These are phyloP conservation scores for Euphrasia arctica DNA, from an alignment of 305 asterid species.

Conservation along the genomic window DNA sequence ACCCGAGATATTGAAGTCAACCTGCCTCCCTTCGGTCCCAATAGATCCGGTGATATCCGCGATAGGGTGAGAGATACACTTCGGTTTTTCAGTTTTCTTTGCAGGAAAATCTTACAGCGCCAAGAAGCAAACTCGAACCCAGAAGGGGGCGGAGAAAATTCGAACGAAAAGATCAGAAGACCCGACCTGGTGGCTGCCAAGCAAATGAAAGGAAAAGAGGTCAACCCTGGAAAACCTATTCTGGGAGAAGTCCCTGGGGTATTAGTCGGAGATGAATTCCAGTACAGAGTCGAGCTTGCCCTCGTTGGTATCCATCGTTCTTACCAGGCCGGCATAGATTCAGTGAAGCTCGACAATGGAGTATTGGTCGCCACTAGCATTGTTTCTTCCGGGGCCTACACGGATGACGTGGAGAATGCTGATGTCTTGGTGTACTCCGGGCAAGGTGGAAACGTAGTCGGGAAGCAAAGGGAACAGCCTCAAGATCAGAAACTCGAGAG, in stretches of 20 bases:
- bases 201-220: conserved; percentile 42
- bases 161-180: conserved; percentile 36
- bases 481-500: conserved; percentile 89
- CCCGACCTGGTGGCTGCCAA: conserved; percentile 64
- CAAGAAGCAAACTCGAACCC: conserved; percentile 58
- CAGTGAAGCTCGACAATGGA: conserved; percentile 36
- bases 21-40: conserved; percentile 74
- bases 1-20: conserved; percentile 37
- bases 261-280: conserved; percentile 95
- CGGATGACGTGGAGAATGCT: conserved; percentile 69
- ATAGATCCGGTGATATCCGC: conserved; percentile 70
- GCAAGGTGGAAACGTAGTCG: conserved; percentile 75
- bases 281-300: conserved; percentile 88
- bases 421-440: conserved; percentile 79
- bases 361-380: conserved; percentile 63
- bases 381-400: conserved; percentile 87
- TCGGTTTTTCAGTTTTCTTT: conserved; percentile 50
- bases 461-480: conserved; percentile 38
- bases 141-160: conserved; percentile 36
- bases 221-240: conserved; percentile 42
- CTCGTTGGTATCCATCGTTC: conserved; percentile 83
- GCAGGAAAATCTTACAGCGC: conserved; percentile 78
- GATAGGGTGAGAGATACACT: conserved; percentile 68
- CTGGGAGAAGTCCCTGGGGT: conserved; percentile 85
- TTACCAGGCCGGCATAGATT: conserved; percentile 88